Percentiles rank a stretch among this genome's conserved stretches.
Evolutionary conservation across 176 grass and related monocot genomes (phyloP).

Genomic region (barley (Hordeum vulgare)): DNA sequence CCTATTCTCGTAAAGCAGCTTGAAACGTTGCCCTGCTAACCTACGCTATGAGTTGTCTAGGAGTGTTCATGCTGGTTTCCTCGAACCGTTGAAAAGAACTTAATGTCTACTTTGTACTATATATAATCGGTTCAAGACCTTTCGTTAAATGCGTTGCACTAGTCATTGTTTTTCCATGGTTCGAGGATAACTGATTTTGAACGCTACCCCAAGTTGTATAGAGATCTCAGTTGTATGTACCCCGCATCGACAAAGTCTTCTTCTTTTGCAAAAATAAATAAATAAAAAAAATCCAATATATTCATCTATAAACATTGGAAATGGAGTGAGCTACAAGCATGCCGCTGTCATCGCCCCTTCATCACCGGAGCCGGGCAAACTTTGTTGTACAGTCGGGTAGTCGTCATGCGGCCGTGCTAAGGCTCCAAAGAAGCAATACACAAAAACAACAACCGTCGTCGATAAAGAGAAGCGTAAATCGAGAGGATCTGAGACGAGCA

Average conservation of each 20-base stretch:
- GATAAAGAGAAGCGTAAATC: too few species aligned
- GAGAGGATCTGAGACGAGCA: too few species aligned
- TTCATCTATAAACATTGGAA: too few species aligned
- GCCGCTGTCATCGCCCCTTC: too few species aligned
- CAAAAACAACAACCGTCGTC: too few species aligned
- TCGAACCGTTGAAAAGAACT: not conserved
- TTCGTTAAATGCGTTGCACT: not conserved
- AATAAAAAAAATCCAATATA: too few species aligned
- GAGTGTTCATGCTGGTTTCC: not conserved
- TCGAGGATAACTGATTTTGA: not conserved
- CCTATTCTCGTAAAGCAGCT: conserved; percentile 19
- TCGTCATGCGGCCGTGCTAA: too few species aligned
- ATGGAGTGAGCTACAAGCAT: too few species aligned
- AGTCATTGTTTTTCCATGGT: not conserved
- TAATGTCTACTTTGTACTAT: not conserved
- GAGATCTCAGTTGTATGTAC: not conserved
- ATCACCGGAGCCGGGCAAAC: too few species aligned
- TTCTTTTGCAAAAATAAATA: too few species aligned
- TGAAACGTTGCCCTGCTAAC: not conserved
- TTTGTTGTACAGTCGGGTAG: too few species aligned
- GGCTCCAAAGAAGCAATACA: too few species aligned
- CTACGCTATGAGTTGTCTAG: not conserved
- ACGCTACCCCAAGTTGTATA: not conserved
- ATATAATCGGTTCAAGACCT: not conserved
- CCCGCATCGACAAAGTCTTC: not conserved